Evolutionary conservation across 148 eudicot genomes (phyloP), one percentile per base, ranked within the genome.

Genomic region (Camellia japonica): DNA sequence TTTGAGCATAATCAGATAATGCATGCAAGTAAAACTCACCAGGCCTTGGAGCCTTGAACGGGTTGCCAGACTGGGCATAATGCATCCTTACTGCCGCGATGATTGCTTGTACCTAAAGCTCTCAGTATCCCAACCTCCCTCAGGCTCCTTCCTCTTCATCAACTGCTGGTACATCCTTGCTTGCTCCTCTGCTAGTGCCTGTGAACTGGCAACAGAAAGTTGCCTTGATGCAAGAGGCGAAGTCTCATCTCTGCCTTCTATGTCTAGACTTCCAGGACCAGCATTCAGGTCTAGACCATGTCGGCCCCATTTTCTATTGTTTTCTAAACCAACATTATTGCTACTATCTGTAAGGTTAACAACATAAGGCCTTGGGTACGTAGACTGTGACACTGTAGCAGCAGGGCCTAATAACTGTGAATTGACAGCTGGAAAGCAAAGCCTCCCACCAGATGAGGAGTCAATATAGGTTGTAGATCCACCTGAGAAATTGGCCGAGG

Each of bases 261-360:
- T 65, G 38, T 92, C 96, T 10, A 54, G 60, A 54, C 80, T 72
- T 77, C 90, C 92, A 73, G 95, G 95, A 5, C 98, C 98, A 12
- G 92, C 83, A 87, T 95, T 95, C 8, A 95, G 89, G 82, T 95
- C 99, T 12, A 95, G 83, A 77, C 94, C 95, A 55, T 89, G 92
- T 80, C 88, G 88, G 64, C 87, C 91, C 93, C 93, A 90, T 78
- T 87, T 91, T 73, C 86, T 85, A 78, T 67, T 82, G 64, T 65
- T 89, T 18, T 90, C 97, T 49, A 81, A 69, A 44, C 62, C 87
- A 73, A 74, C 77, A 76, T 71, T 87, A 81, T 80, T 82, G 76
- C 83, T 80, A 82, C 88, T 84, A 71, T 92, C 95, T 18, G 93
- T 83, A 80, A 89, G 87, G 71, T 85, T 78, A 68, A 92, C 91